Evolutionary conservation across 306 rosid species (phyloP), one percentile per base, ranked within the genome.

Genomic region (Casuarina equisetifolia): DNA sequence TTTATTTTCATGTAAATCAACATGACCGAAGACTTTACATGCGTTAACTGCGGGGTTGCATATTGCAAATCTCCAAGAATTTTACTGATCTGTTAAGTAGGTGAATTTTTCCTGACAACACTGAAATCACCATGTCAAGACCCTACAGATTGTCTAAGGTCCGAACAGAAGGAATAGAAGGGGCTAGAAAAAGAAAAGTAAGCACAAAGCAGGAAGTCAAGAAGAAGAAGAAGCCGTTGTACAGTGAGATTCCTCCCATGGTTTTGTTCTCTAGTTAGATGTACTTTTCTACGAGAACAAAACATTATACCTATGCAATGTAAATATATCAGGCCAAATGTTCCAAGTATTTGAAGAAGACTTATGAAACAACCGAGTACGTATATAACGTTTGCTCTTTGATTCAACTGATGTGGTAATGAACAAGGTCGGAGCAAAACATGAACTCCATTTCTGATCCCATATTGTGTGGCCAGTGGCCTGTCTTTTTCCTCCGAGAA

Each of bases 221-320:
- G 76, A 71, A 74, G 32, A 71, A 74, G 32, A 66, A 36, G n/a
- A 69, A n/a, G 13, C 69, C 73, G 15, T 36, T 36, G 63, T 57
- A 61, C 74, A 54, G 79, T 72, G 51, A 85, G 80, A 82, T 76
- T 69, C 78, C 80, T 52, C 61, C 20, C 69, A 62, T 59, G 40
- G 67, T 66, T 82, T 72, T 78, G 79, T 64, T 57, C 43, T 69
- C 64, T 74, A 57, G 84, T 43, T 39, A 74, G 72, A 45, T 80
- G 80, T 78, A 70, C 76, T 69, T 49, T 71, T 72, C 66, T 57
- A 66, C 67, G 54, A 68, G 67, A 54, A 46, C 58, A 74, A 80
- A 44, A 62, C 64, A 9, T 36, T 75, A 72, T 59, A 42, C 52
- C 63, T 36, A 46, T 70, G 63, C 42, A 20, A 45, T 46, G 58